These are phyloP conservation scores for Aureobasidium leucospermi DNA, from an alignment of 2,329 filamentous ascomycete species.

Conservation along the genomic window DNA sequence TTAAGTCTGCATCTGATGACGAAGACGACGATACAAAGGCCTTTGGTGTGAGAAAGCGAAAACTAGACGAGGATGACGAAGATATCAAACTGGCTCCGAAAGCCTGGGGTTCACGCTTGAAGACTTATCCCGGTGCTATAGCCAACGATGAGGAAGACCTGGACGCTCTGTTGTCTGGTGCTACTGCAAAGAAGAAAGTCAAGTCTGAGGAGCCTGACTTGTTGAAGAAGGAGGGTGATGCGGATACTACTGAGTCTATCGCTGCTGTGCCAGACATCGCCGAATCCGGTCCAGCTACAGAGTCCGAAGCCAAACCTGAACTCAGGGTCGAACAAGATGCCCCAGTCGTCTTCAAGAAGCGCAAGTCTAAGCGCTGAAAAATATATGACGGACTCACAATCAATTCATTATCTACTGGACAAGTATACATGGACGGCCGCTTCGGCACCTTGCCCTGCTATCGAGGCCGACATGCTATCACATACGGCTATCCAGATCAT, in stretches of 20 bases:
- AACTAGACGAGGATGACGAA: conserved; percentile 53
- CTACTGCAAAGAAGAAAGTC: conserved; percentile 23
- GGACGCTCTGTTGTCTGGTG: conserved; percentile 48
- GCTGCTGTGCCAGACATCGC: conserved; percentile 18
- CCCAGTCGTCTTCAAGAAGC: conserved; percentile 69
- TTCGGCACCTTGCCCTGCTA: neutral
- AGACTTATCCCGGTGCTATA: conserved; percentile 37
- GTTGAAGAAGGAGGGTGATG: conserved; percentile 26
- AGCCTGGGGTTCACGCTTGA: conserved; percentile 41
- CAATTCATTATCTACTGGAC: neutral
- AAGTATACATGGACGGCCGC: neutral
- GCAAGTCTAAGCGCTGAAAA: conserved; percentile 46
- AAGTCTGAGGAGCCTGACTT: conserved; percentile 26
- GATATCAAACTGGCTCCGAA: conserved; percentile 40
- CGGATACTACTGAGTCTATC: conserved; percentile 25
- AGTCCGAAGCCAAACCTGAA: conserved; percentile 7
- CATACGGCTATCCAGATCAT: neutral
- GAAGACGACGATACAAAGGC: conserved; percentile 34
- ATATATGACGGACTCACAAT: neutral
- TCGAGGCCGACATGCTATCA: neutral
- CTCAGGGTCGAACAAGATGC: conserved; percentile 26
- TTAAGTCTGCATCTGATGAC: conserved; percentile 33
- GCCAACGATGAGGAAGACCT: conserved; percentile 49
- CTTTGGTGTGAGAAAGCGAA: conserved; percentile 57
- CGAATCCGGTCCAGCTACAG: neutral